Evolutionary conservation across 169 alveolate species (phyloP).

Genomic region (Plasmodium blacklocki): DNA sequence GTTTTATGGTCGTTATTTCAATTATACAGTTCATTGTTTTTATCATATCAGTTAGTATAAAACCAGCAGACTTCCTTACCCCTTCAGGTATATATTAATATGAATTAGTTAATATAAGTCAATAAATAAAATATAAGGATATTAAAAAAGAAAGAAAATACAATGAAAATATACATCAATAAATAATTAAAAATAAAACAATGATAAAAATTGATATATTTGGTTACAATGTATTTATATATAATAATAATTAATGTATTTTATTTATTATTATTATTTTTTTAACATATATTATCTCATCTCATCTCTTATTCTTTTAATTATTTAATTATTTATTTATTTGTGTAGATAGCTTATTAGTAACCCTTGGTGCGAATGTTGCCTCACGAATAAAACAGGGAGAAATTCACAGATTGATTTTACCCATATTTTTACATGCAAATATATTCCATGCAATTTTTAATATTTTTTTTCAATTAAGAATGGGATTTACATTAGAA

Average conservation of each 20-base stretch:
- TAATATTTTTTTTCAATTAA: constrained; percentile 87
- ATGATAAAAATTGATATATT: not conserved
- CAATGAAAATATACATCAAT: not conserved
- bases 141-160: not conserved
- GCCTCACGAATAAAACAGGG: constrained; percentile 85
- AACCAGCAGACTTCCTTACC: constrained; percentile 60
- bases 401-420: constrained; percentile 88
- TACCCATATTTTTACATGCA: constrained; percentile 88
- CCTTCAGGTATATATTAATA: constrained; percentile 54
- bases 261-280: too few relatives aligned
- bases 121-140: not conserved
- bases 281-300: too few relatives aligned
- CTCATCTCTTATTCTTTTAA: too few relatives aligned
- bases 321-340: not conserved
- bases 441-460: constrained; percentile 87
- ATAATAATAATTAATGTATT: too few relatives aligned
- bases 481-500: constrained; percentile 88
- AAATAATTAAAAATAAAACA: not conserved
- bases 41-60: constrained; percentile 65
- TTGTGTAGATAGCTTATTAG: constrained; percentile 75
- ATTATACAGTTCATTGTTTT: constrained; percentile 77
- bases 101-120: not conserved
- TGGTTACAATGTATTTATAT: not conserved
- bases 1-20: constrained; percentile 77
- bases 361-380: constrained; percentile 84